phyloP scores from a whole-genome alignment of 1,284 basidiomycete genomes.

The Ganoderma lingzhi region DNA sequence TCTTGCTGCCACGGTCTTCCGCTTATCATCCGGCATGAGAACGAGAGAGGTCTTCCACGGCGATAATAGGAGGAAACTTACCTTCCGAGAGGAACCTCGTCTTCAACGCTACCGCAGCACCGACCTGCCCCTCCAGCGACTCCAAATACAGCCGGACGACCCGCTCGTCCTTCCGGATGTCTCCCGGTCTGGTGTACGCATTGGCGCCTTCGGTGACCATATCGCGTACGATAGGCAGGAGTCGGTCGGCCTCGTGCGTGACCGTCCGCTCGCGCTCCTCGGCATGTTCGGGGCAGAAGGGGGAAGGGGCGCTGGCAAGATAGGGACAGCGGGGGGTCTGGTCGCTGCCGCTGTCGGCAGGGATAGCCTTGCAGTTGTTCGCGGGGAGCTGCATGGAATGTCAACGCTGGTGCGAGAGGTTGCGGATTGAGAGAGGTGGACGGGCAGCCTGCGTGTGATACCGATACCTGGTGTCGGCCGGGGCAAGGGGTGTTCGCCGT shows the following conservation, averaged over 20 bases:
- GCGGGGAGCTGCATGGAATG: too few relatives aligned
- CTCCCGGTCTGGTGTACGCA: not conserved
- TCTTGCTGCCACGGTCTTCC: not conserved
- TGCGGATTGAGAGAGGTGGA: too few relatives aligned
- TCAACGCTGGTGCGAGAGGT: too few relatives aligned
- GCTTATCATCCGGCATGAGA: not conserved
- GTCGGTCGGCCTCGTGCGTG: not conserved
- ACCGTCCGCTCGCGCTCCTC: not conserved
- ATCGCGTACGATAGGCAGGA: not conserved
- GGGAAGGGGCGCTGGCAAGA: too few relatives aligned
- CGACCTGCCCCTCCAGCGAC: not conserved
- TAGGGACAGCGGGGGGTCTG: too few relatives aligned
- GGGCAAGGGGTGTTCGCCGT: too few relatives aligned
- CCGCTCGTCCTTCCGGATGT: conserved; percentile 1
- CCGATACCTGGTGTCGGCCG: too few relatives aligned
- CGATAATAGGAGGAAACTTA: not conserved
- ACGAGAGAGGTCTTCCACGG: not conserved
- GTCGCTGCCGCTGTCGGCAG: too few relatives aligned
- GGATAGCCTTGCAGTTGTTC: too few relatives aligned
- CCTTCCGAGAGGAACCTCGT: not conserved
- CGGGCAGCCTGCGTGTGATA: too few relatives aligned
- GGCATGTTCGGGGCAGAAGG: too few relatives aligned
- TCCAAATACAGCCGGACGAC: not conserved
- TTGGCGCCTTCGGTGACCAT: conserved; percentile 1
- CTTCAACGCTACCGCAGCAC: conserved; percentile 5